Percentiles rank a stretch among this genome's conserved stretches.
Conservation (phyloP, 1,284 basidiomycete genomes). For the Pseudozyma hubeiensis region DNA sequence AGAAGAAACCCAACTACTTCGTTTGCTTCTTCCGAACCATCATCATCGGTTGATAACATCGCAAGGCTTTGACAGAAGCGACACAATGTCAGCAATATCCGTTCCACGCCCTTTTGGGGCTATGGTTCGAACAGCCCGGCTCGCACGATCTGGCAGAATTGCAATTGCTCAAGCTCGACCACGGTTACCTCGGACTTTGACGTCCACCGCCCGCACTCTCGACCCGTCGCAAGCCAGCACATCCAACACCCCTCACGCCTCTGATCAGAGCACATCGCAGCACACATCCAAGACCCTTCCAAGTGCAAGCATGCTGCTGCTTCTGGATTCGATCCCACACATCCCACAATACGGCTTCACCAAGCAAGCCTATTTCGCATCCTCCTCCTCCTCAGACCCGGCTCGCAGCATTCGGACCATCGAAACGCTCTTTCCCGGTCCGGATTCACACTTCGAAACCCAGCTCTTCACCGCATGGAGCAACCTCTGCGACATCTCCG, state of each 20-base stretch:
- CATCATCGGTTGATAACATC: no score
- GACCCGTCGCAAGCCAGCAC: not conserved
- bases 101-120: no score
- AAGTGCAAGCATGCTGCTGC: constrained; percentile 6
- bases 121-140: no score
- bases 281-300: not conserved
- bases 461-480: constrained; percentile 28
- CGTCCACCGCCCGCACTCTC: not conserved
- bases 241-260: not conserved
- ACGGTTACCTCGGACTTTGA: not conserved
- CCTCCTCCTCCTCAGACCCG: not conserved
- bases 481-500: constrained; percentile 10
- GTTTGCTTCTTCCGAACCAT: no score
- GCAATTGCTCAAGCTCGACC: no score
- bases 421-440: constrained; percentile 33
- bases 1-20: no score
- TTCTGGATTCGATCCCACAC: constrained; percentile 10
- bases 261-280: not conserved
- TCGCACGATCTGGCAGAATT: no score
- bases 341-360: constrained; percentile 31
- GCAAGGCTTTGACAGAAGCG: no score
- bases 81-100: no score
- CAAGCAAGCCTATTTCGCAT: constrained; percentile 13
- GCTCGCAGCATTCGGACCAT: constrained; percentile 3
- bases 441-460: constrained; percentile 3